Conservation (phyloP, 2,329 filamentous ascomycete species). For the Gaeumannomyces tritici region DNA sequence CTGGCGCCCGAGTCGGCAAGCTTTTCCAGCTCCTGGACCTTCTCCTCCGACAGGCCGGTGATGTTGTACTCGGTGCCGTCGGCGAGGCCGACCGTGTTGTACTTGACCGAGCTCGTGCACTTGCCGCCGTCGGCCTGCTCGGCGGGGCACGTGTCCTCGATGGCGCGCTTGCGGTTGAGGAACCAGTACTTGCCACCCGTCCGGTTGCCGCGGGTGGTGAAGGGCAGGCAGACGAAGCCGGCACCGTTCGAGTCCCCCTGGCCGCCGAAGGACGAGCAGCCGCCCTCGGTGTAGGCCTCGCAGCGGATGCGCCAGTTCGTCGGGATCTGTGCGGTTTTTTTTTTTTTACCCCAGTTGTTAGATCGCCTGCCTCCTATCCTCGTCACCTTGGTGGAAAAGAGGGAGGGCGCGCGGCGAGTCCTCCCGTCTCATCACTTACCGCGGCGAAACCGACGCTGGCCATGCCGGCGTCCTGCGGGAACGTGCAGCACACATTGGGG, state of each 20-base stretch:
- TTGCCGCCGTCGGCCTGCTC: background rate
- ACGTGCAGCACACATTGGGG: background rate
- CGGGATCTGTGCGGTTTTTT: background rate
- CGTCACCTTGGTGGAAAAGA: too few species aligned
- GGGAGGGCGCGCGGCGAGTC: too few species aligned
- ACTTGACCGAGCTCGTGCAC: background rate
- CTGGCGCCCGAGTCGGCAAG: background rate
- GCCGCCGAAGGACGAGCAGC: background rate
- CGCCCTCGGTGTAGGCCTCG: background rate
- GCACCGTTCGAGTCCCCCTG: conserved; percentile 1
- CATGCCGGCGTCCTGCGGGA: background rate
- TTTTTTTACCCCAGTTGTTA: too few species aligned
- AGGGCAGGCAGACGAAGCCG: background rate
- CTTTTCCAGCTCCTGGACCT: background rate
- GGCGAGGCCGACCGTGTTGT: background rate
- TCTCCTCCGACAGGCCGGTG: background rate
- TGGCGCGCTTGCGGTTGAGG: background rate
- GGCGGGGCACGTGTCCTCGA: background rate
- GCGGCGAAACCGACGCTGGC: background rate
- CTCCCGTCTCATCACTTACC: background rate
- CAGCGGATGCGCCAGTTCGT: background rate
- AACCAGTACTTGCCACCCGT: background rate
- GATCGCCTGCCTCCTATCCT: too few species aligned
- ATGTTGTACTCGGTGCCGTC: conserved; percentile 1
- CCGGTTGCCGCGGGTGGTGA: background rate